Percentiles rank a stretch among this genome's conserved stretches.
Evolutionary conservation across 1,284 basidiomycete species (phyloP).

Genomic region (Puccinia horiana): DNA sequence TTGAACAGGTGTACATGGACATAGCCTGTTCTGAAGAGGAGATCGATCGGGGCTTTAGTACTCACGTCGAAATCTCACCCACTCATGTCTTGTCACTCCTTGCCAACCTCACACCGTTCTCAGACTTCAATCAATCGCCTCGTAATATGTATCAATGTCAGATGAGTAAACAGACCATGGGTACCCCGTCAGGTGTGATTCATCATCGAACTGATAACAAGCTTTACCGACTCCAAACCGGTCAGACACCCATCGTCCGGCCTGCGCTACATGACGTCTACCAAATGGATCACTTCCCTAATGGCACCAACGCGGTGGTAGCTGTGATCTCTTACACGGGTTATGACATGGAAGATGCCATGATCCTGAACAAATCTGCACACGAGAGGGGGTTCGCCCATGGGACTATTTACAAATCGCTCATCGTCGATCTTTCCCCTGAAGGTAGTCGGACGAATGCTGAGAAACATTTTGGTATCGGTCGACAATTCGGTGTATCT

Average conservation of each 20-base stretch:
- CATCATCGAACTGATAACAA: constrained; percentile 96
- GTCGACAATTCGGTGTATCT: constrained; percentile 70
- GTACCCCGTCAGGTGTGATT: constrained; percentile 89
- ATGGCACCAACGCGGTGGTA: constrained; percentile 96
- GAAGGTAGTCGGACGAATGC: constrained; percentile 54
- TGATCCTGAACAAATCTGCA: constrained; percentile 99
- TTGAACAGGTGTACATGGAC: constrained; percentile 99
- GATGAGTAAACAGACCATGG: constrained; percentile 99
- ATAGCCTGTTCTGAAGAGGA: constrained; percentile 89
- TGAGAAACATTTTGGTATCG: constrained; percentile 79
- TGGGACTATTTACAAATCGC: constrained; percentile 94
- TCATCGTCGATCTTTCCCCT: constrained; percentile 79
- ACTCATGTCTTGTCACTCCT: constrained; percentile 87
- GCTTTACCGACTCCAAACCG: constrained; percentile 90
- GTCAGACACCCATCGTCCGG: constrained; percentile 92
- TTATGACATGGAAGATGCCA: constrained; percentile 99
- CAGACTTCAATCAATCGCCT: constrained; percentile 87
- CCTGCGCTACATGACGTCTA: constrained; percentile 91
- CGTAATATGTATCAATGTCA: constrained; percentile 68
- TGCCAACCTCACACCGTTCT: constrained; percentile 68
- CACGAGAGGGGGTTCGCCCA: constrained; percentile 98
- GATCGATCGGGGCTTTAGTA: constrained; percentile 75
- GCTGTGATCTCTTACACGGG: constrained; percentile 99
- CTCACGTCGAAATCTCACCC: constrained; percentile 87
- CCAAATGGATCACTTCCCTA: constrained; percentile 97